Evolutionary conservation across 495 filamentous ascomycete genomes (phyloP).

Genomic region (Aspergillus ellipticus): DNA sequence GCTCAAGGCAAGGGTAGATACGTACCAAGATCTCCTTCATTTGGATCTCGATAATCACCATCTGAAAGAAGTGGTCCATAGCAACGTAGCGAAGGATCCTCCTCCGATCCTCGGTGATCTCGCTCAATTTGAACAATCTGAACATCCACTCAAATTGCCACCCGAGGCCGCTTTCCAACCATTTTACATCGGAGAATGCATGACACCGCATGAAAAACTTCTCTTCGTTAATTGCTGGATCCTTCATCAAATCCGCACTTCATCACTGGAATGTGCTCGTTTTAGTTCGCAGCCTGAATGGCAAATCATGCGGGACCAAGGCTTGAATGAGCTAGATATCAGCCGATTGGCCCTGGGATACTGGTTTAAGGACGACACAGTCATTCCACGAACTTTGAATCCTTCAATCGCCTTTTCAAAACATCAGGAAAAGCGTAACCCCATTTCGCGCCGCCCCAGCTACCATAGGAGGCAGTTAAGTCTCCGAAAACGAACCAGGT

Average conservation of each 20-base stretch:
- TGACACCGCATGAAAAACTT: neutral
- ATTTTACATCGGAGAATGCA: neutral
- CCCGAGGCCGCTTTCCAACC: neutral
- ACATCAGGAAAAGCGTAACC: neutral
- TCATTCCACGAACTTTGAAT: neutral
- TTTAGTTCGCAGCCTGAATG: constrained; percentile 23
- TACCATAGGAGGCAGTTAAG: neutral
- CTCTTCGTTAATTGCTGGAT: constrained; percentile 31
- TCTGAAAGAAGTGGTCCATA: too few species aligned
- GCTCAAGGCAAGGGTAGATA: constrained; percentile 9
- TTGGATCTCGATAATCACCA: too few species aligned
- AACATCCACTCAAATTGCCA: constrained; percentile 4
- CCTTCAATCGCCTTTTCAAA: neutral
- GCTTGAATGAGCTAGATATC: constrained; percentile 21
- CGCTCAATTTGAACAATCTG: constrained; percentile 18
- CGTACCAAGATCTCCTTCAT: constrained; percentile 18
- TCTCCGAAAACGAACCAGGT: neutral
- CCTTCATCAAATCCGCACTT: constrained; percentile 29
- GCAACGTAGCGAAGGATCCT: constrained; percentile 18
- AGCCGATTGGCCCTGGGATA: constrained; percentile 23
- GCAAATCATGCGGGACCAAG: constrained; percentile 13
- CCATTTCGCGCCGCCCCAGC: neutral
- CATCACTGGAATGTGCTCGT: constrained; percentile 23
- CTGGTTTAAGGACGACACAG: constrained; percentile 25
- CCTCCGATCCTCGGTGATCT: neutral